phyloP scores from a whole-genome alignment of 768 basidiomycete genomes.

The Xanthoconium stramineum region DNA sequence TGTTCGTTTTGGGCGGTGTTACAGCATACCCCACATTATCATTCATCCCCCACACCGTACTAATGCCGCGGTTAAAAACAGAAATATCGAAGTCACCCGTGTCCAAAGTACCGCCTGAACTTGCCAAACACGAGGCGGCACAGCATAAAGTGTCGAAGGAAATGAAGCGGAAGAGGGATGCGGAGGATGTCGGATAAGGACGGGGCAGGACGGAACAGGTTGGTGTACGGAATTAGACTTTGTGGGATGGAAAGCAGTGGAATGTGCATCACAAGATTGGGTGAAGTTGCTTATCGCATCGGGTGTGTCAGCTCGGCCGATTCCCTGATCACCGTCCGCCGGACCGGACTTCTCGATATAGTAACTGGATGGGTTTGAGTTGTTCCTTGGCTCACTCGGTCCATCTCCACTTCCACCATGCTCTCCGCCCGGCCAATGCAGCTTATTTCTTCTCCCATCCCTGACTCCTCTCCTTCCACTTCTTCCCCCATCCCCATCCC shows the following conservation, averaged over 20 bases:
- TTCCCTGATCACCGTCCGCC: conserved; percentile 10
- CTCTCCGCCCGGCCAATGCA: conserved; percentile 39
- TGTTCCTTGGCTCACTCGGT: not conserved
- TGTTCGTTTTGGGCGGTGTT: not conserved
- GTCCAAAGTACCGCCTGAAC: conserved; percentile 81
- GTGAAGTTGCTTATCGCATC: no score
- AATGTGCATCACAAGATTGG: no score
- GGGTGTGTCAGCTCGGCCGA: conserved; percentile 10
- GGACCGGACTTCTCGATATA: conserved; percentile 21
- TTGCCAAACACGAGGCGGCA: conserved; percentile 89
- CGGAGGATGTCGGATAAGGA: conserved; percentile 61
- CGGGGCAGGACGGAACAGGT: not conserved
- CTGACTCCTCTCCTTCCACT: rapidly evolving
- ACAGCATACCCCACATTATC: conserved; percentile 3
- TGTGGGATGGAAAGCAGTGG: no score
- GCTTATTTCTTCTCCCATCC: conserved; percentile 8
- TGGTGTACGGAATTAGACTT: no score
- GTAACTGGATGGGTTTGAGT: conserved; percentile 2
- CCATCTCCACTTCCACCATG: conserved; percentile 20
- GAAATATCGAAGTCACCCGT: conserved; percentile 95
- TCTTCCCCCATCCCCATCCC: not conserved
- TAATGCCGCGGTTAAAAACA: conserved; percentile 29
- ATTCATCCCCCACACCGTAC: conserved; percentile 15
- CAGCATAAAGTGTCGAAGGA: conserved; percentile 89
- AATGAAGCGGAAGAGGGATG: conserved; percentile 93